Evolutionary conservation across 805 yeast species (phyloP).

Genomic region (Saccharomycopsis babjevae): DNA sequence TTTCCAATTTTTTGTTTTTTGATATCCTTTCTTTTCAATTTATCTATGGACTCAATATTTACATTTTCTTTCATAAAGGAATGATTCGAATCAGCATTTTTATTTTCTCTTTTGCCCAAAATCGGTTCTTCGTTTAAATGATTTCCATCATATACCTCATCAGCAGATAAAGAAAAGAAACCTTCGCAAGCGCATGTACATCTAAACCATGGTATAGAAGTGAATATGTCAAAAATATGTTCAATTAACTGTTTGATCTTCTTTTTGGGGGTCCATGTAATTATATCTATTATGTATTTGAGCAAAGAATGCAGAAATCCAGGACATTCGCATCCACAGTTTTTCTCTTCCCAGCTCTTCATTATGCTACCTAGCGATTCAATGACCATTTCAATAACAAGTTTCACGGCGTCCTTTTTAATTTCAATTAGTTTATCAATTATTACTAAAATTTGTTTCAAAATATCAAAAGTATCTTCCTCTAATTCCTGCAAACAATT

Average conservation of each 20-base stretch:
- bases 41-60: background rate
- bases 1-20: background rate
- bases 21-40: background rate
- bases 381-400: constrained; percentile 10
- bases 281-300: constrained; percentile 8
- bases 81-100: background rate
- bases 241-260: constrained; percentile 6
- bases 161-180: constrained; percentile 1
- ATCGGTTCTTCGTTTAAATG: background rate
- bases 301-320: constrained; percentile 8
- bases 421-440: constrained; percentile 13
- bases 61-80: background rate
- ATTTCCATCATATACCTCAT: background rate
- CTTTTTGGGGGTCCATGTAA: constrained; percentile 13
- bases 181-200: constrained; percentile 18
- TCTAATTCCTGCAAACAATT: constrained; percentile 5
- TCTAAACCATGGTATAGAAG: constrained; percentile 9
- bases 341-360: constrained; percentile 8
- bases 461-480: constrained; percentile 11
- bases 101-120: background rate
- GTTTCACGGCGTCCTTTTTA: constrained; percentile 7
- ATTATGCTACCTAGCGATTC: constrained; percentile 4
- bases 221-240: constrained; percentile 7
- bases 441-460: constrained; percentile 8
- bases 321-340: constrained; percentile 13